A percentile compares a stretch with the other conserved stretches of the same genome.
These are phyloP conservation scores for Lignosus rhinocerotis DNA, from an alignment of 1,284 basidiomycete species.

Conservation along the genomic window DNA sequence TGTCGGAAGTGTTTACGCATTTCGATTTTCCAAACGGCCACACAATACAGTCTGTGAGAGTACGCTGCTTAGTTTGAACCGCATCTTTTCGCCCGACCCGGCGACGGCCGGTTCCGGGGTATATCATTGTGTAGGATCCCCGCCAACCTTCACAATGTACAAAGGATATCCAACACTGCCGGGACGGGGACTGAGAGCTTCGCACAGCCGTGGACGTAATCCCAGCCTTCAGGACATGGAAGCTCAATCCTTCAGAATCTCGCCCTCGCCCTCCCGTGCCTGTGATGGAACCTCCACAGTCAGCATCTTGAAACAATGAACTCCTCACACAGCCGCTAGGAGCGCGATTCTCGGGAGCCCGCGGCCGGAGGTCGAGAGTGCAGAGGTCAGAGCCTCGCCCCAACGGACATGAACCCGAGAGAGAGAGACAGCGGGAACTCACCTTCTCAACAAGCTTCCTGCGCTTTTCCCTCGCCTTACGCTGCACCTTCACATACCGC, in stretches of 20 bases:
- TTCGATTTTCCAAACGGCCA: neutral
- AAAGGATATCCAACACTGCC: neutral
- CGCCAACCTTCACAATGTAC: neutral
- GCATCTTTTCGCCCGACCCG: neutral
- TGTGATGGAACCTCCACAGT: constrained; percentile 31
- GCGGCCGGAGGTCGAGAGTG: neutral
- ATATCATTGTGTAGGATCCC: neutral
- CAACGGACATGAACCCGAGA: neutral
- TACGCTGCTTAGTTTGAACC: neutral
- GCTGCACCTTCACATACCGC: constrained; percentile 78
- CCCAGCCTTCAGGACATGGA: neutral
- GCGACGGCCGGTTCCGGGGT: neutral
- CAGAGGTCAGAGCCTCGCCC: neutral
- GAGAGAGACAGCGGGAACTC: neutral
- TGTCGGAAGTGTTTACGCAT: neutral
- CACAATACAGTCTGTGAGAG: neutral
- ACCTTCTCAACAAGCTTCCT: constrained; percentile 79
- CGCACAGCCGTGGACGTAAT: constrained; percentile 17
- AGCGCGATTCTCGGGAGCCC: neutral
- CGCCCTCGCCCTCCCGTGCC: constrained; percentile 69
- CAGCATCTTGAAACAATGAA: neutral
- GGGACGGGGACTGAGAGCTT: neutral
- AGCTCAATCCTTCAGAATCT: constrained; percentile 57
- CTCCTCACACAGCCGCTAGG: neutral
- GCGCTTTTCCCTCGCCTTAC: constrained; percentile 79